Conservation (phyloP, 129 eudicot species). For the Chrysanthemum makinoi region DNA sequence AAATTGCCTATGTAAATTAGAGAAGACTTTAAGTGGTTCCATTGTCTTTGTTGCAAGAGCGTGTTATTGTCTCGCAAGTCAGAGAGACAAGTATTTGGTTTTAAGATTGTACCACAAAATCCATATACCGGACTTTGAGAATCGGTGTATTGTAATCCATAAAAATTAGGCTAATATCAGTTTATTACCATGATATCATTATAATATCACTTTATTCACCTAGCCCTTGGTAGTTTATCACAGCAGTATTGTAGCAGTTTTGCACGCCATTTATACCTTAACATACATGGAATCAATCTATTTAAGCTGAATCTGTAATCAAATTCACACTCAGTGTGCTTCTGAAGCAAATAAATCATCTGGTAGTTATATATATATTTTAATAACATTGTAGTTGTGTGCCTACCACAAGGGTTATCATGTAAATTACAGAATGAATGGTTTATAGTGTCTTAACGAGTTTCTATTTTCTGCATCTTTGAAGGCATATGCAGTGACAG, state of each 20-base stretch:
- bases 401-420: neutral
- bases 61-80: neutral
- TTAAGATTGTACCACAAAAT: neutral
- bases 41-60: neutral
- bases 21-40: no score
- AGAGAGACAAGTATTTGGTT: neutral
- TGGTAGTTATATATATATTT: neutral
- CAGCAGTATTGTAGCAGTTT: neutral
- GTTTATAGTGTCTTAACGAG: neutral
- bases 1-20: no score
- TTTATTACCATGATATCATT: neutral
- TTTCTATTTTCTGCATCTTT: constrained; percentile 20
- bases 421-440: neutral
- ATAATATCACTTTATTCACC: neutral
- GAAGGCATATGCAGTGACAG: constrained; percentile 94
- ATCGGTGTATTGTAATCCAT: neutral
- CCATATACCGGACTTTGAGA: neutral
- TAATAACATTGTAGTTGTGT: neutral
- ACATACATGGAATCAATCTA: neutral
- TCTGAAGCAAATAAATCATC: neutral
- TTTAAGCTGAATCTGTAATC: no score
- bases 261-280: neutral
- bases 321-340: no score
- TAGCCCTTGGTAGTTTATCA: neutral
- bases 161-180: neutral